Evolutionary conservation across 371 early-diverging fungal genomes (phyloP).

Genomic region (Chytridium lagenaria): DNA sequence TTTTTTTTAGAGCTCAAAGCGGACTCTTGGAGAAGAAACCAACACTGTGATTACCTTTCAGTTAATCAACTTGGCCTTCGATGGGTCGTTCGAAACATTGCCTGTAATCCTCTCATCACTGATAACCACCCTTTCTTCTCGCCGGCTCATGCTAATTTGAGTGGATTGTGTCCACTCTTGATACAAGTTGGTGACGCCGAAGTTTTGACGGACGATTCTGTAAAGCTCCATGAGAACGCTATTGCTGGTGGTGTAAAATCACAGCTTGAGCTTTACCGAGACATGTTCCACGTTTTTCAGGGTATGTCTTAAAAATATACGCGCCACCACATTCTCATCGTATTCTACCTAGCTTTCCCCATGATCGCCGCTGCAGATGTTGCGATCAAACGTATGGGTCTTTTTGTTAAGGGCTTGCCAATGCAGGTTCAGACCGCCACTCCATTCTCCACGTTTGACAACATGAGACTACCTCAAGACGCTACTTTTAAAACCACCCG

Average conservation of each 20-base stretch:
- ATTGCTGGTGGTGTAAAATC: slow-evolving; percentile 4
- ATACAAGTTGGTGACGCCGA: slow-evolving; percentile 67
- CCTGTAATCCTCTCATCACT: slow-evolving; percentile 12
- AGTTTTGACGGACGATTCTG: slow-evolving; percentile 58
- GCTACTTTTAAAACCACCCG: too few species aligned
- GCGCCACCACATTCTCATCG: too few species aligned
- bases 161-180: slow-evolving; percentile 56
- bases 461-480: too few species aligned
- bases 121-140: slow-evolving; percentile 35
- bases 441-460: neutral
- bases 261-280: slow-evolving; percentile 31
- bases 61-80: slow-evolving; percentile 42
- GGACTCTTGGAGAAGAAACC: slow-evolving; percentile 41
- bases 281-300: slow-evolving; percentile 50
- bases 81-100: slow-evolving; percentile 40
- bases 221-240: slow-evolving; percentile 20
- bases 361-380: neutral
- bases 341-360: neutral
- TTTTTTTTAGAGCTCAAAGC: slow-evolving; percentile 42
- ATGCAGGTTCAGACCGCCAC: neutral
- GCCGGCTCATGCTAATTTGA: slow-evolving; percentile 47
- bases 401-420: neutral
- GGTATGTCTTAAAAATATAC: slow-evolving; percentile 15
- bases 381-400: neutral
- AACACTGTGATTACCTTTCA: slow-evolving; percentile 36